These are phyloP conservation scores for Xylariaceae sp. DNA, from an alignment of 2,329 filamentous ascomycete species.

Conservation along the genomic window DNA sequence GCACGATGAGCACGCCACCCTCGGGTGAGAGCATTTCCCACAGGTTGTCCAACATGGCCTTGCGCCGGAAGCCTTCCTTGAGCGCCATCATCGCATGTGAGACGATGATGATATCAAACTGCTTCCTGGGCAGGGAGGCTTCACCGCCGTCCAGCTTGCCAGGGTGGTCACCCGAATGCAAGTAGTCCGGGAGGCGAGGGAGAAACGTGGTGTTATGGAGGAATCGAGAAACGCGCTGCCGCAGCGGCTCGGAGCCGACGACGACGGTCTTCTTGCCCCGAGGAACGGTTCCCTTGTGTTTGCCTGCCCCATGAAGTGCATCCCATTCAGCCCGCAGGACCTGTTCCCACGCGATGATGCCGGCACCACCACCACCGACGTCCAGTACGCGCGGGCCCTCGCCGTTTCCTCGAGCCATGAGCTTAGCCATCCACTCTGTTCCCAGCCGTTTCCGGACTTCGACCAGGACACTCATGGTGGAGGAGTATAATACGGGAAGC, in stretches of 20 bases:
- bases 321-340: conserved; percentile 79
- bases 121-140: conserved; percentile 59
- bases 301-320: conserved; percentile 50
- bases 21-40: conserved; percentile 81
- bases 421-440: conserved; percentile 60
- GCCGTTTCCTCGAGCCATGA: conserved; percentile 53
- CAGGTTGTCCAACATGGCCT: conserved; percentile 75
- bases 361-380: conserved; percentile 68
- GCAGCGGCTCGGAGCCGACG: conserved; percentile 67
- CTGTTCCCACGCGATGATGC: conserved; percentile 69
- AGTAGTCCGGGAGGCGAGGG: conserved; percentile 82
- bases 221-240: conserved; percentile 68
- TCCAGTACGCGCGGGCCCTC: conserved; percentile 63
- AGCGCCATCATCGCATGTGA: conserved; percentile 76
- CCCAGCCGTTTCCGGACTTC: conserved; percentile 72
- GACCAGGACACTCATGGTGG: conserved; percentile 60
- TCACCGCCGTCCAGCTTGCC: conserved; percentile 54
- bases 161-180: conserved; percentile 57
- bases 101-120: conserved; percentile 84
- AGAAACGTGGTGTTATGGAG: conserved; percentile 88
- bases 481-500: conserved; percentile 66
- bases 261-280: conserved; percentile 76
- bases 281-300: conserved; percentile 36
- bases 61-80: conserved; percentile 70
- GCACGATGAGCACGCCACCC: conserved; percentile 77